Conservation (phyloP, 179 eudicot species). For the Vitellaria paradoxa region DNA sequence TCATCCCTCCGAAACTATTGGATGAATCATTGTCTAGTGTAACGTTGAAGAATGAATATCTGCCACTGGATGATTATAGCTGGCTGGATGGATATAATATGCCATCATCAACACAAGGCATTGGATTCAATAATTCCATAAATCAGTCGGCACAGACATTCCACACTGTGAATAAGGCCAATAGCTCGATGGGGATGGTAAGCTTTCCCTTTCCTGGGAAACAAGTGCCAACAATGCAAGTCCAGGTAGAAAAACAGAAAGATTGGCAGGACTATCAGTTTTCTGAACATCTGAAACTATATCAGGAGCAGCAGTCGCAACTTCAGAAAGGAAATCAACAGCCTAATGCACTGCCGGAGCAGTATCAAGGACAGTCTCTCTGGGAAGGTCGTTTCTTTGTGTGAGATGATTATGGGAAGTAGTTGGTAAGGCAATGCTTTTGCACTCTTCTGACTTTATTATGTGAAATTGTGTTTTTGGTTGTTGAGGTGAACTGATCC, state of each 20-base stretch:
- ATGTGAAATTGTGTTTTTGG: not conserved
- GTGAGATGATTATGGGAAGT: slow-evolving; percentile 50
- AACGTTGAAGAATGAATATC: slow-evolving; percentile 38
- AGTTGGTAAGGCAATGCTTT: slow-evolving; percentile 27
- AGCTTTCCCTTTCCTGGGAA: slow-evolving; percentile 96
- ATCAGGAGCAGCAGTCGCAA: slow-evolving; percentile 53
- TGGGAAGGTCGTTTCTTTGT: slow-evolving; percentile 81
- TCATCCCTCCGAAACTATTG: slow-evolving; percentile 43
- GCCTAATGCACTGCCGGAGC: slow-evolving; percentile 45
- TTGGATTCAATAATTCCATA: slow-evolving; percentile 39
- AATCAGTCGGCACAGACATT: slow-evolving; percentile 38
- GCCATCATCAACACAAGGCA: slow-evolving; percentile 40
- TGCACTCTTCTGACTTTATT: slow-evolving; percentile 3
- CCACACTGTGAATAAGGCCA: slow-evolving; percentile 39
- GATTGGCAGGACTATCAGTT: slow-evolving; percentile 61
- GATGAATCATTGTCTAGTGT: slow-evolving; percentile 34
- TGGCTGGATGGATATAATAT: slow-evolving; percentile 89
- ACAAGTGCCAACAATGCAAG: slow-evolving; percentile 52
- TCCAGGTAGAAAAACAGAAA: slow-evolving; percentile 41
- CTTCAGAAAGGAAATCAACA: slow-evolving; percentile 55
- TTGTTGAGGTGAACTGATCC: not conserved
- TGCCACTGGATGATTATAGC: slow-evolving; percentile 73
- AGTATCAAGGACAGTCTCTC: slow-evolving; percentile 72
- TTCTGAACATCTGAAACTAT: slow-evolving; percentile 39
- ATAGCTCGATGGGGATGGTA: slow-evolving; percentile 40